Conservation (phyloP, 2,329 filamentous ascomycete species). For the Nigrospora osmanthi region DNA sequence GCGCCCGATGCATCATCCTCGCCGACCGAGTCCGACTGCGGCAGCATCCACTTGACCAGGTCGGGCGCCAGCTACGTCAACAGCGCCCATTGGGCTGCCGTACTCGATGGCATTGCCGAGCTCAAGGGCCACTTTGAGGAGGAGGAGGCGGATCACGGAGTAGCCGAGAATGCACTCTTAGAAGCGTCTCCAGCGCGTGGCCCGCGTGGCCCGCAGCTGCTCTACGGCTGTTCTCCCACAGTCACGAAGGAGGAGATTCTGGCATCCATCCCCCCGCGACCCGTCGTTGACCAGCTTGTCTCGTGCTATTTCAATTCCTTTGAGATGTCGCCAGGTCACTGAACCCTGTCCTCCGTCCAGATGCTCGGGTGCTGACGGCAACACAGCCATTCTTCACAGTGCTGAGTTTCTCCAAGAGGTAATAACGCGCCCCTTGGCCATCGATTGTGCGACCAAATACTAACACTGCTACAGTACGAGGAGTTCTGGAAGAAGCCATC, state of each 20-base stretch:
- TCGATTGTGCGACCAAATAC: not conserved
- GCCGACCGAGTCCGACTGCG: not conserved
- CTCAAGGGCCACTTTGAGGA: constrained; percentile 25
- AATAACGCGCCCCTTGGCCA: not conserved
- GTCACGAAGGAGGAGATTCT: constrained; percentile 22
- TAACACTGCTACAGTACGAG: constrained; percentile 25
- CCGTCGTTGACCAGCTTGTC: constrained; percentile 24
- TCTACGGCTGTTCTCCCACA: constrained; percentile 20
- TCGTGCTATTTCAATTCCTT: constrained; percentile 26
- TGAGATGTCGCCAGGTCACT: not conserved
- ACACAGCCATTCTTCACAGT: constrained; percentile 18
- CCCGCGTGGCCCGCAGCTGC: constrained; percentile 14
- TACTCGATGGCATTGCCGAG: constrained; percentile 31
- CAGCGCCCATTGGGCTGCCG: constrained; percentile 29
- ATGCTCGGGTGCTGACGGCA: constrained; percentile 9
- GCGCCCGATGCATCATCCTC: constrained; percentile 8
- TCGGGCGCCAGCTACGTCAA: constrained; percentile 23
- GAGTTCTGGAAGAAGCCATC: constrained; percentile 32
- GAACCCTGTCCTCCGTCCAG: constrained; percentile 12
- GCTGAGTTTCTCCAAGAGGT: constrained; percentile 20
- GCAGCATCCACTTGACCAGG: not conserved
- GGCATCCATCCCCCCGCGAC: constrained; percentile 21
- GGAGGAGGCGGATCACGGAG: constrained; percentile 7
- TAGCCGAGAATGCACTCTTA: not conserved
- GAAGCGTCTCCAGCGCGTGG: not conserved